These are phyloP conservation scores for Epichloe sp. DNA, from an alignment of 2,329 filamentous ascomycete species.

Conservation along the genomic window DNA sequence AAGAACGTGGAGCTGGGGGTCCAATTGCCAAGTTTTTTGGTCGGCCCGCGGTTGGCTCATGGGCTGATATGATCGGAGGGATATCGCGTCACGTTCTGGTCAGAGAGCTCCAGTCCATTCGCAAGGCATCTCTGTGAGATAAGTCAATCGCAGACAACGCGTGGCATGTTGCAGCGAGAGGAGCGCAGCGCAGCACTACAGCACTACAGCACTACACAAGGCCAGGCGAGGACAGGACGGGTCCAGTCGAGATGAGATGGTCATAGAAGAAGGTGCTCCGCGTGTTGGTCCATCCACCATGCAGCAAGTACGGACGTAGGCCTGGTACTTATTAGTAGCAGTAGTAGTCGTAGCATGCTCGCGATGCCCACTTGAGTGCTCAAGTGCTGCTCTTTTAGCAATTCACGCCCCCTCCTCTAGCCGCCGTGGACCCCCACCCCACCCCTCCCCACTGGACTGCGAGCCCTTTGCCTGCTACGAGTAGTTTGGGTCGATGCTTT, in stretches of 20 bases:
- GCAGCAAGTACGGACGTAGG: too few relatives aligned
- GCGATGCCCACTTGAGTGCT: too few relatives aligned
- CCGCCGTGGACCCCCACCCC: background rate
- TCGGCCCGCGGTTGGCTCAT: background rate
- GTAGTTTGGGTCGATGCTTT: background rate
- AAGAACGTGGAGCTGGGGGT: background rate
- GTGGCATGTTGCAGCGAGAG: background rate
- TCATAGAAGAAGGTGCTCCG: too few relatives aligned
- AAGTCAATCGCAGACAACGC: background rate
- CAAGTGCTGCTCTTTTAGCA: background rate
- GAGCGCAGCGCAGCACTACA: background rate
- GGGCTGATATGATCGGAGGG: background rate
- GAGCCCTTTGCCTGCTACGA: background rate
- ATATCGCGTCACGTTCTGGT: background rate
- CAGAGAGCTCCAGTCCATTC: background rate
- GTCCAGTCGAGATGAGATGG: too few relatives aligned
- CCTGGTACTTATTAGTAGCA: too few relatives aligned
- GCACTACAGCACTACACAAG: too few relatives aligned
- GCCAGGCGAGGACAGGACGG: background rate
- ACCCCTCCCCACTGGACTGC: background rate
- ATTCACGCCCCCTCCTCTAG: slow-evolving; percentile 1
- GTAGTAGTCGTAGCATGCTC: too few relatives aligned
- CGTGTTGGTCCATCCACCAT: too few relatives aligned
- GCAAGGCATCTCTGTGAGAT: background rate
- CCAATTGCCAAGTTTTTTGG: background rate